Evolutionary conservation across 2,329 filamentous ascomycete genomes (phyloP), one percentile per base, ranked within the genome.

Genomic region (Trichoderma oligosporum): DNA sequence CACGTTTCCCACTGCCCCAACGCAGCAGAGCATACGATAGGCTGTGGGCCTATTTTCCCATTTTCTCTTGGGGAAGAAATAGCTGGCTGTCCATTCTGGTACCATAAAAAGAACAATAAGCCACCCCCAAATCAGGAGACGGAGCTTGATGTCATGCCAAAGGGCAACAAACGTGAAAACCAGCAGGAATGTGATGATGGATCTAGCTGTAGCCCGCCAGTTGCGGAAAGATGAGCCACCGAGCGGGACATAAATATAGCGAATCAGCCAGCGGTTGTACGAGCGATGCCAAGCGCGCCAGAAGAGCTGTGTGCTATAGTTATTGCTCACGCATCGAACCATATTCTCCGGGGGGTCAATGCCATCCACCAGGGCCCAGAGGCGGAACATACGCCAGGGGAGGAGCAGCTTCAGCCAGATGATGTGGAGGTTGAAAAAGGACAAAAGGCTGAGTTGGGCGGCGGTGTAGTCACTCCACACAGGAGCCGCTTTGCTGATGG

Each of bases 341-440:
- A 99, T 97, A 75, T 99, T 99, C 75, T 99, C 94, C 0, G 94
- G 93, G 0, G 94, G 91, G 68, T 99, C 94, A 64, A 99, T 84
- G 60, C 89, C 90, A 70, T 99, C 94, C 14, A 92, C 70, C 4
- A 99, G 81, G 0, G 90, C 81, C 94, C 94, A 99, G n/a, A 99
- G 84, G 4, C 95, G 89, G 82, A 97, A 97, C 71, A 97, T 87
- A n/a, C 94, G 88, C 92, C 93, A 99, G 1, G 94, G 94, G 7
- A 99, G 84, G 4, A 99, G 84, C 1, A 99, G 84, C 71, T 99
- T 99, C 45, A 99, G 81, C 95, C 95, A 99, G 71, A 99, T 95
- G 69, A 97, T 85, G 74, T 96, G 90, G 11, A 99, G 85, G 73
- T 97, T 97, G 78, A 97, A 95, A 76, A 88, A 97, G 35, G 91